Evolutionary conservation across 169 alveolate species (phyloP), one percentile per base, ranked within the genome.

Genomic region (Theileria parva): DNA sequence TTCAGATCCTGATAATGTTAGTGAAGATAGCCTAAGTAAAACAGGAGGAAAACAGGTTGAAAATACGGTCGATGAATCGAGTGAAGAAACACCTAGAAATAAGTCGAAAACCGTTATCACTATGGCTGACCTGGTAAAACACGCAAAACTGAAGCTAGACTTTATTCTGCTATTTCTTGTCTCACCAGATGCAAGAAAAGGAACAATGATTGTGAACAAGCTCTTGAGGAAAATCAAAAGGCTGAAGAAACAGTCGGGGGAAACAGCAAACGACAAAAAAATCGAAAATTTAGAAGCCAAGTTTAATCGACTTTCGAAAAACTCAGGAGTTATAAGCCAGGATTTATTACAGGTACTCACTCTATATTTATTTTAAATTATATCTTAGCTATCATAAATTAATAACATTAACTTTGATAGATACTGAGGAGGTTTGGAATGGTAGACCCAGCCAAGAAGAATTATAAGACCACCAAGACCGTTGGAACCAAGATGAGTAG

Each of bases 401-500:
- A 59, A 12, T 53, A 67, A 15, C 21, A 21, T 28, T 66, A 65
- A 50, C 64, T 37, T 13, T 63, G 53, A 19, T 28, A 57, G 48
- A 50, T 81, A 48, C 74, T 81, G 27, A 64, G 74, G 28, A 9
- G 85, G 28, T 81, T 65, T 57, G 78, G 65, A n/a, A 81, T 81
- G 88, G 68, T 75, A 50, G 85, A 75, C 15, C 70, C 74, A 6
- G 66, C 48, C 9, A 81, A 74, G 79, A 74, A 68, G 74, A 51
- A 34, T 21, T 34, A 23, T n/a, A 21, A 11, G 85, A 64, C 7
- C 80, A 51, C 48, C 27, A 64, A n/a, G 28, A 65, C 57, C 12
- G 78, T n/a, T 13, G 55, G 34, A 19, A 70, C 67, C 34, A 34
- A 74, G 44, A 91, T 93, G 93, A 83, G 91, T 50, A 68, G 94